phyloP scores from a whole-genome alignment of 2,329 filamentous ascomycete species.

The Nannizzia gypsea region DNA sequence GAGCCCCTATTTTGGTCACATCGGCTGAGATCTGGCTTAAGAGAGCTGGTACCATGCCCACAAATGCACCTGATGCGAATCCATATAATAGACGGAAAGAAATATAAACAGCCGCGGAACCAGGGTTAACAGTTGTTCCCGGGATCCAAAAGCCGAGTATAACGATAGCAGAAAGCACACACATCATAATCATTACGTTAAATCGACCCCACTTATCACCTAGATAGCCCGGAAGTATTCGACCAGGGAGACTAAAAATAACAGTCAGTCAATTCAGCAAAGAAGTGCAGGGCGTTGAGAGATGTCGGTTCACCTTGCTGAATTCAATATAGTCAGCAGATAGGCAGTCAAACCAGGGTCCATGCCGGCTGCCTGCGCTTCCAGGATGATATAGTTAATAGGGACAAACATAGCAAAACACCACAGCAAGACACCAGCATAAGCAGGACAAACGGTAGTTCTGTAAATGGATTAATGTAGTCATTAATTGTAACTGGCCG shows the following conservation, averaged over 20 bases:
- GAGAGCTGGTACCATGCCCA: constrained; percentile 50
- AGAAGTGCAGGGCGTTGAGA: no score
- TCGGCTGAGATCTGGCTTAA: constrained; percentile 57
- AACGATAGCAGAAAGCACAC: constrained; percentile 34
- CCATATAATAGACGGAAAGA: constrained; percentile 56
- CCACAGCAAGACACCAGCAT: constrained; percentile 42
- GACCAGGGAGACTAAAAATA: constrained; percentile 38
- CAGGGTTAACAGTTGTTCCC: neutral
- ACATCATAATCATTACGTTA: constrained; percentile 44
- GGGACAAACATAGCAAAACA: constrained; percentile 50
- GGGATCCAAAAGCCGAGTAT: constrained; percentile 47
- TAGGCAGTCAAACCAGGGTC: constrained; percentile 38
- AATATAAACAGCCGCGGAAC: constrained; percentile 41
- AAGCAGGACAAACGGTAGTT: constrained; percentile 36
- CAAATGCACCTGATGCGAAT: constrained; percentile 55
- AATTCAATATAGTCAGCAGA: constrained; percentile 45
- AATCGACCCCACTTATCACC: constrained; percentile 45
- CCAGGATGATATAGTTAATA: constrained; percentile 39
- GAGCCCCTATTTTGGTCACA: constrained; percentile 55
- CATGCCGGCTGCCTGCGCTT: constrained; percentile 41
- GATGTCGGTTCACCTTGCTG: constrained; percentile 24
- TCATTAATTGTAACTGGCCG: constrained; percentile 7
- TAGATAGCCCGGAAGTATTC: constrained; percentile 43
- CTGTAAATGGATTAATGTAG: constrained; percentile 30
- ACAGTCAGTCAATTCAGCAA: neutral